These are phyloP conservation scores for Luvunga scandens DNA, from an alignment of 345 rosid species.

Conservation along the genomic window DNA sequence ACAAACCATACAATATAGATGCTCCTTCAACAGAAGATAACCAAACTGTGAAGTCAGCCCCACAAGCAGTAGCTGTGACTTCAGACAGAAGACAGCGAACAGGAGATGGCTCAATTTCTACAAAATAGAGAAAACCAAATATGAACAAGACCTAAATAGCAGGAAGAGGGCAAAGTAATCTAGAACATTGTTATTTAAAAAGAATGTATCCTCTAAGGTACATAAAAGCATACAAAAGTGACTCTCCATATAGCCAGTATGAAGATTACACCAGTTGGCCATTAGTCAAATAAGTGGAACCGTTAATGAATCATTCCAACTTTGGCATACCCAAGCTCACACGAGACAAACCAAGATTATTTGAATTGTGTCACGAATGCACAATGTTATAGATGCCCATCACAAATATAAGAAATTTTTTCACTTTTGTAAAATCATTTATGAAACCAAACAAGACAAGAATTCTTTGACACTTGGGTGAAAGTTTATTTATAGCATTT, in stretches of 20 bases:
- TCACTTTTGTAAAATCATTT: not conserved
- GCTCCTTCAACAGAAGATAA: constrained; percentile 85
- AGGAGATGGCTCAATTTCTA: constrained; percentile 76
- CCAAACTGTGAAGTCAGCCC: constrained; percentile 96
- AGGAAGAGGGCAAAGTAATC: not conserved
- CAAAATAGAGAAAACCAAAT: constrained; percentile 22
- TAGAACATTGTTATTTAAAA: not conserved
- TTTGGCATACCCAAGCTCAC: not conserved
- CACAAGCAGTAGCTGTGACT: constrained; percentile 77
- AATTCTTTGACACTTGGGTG: not conserved
- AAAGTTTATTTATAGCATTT: not conserved
- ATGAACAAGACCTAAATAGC: not conserved
- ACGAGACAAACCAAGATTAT: not conserved
- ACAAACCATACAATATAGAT: constrained; percentile 86
- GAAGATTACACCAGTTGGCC: not conserved
- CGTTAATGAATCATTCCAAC: not conserved
- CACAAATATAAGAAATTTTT: not conserved
- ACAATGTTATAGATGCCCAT: not conserved
- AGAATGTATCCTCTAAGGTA: not conserved
- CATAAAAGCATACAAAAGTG: not conserved
- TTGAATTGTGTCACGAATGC: not conserved
- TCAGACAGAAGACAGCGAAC: constrained; percentile 76
- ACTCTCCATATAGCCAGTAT: not conserved
- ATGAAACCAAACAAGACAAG: not conserved
- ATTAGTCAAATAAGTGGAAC: not conserved